A percentile compares a stretch with the other conserved stretches of the same genome.
Conservation (phyloP, 2,329 filamentous ascomycete species). For the Ophiostoma populinum region DNA sequence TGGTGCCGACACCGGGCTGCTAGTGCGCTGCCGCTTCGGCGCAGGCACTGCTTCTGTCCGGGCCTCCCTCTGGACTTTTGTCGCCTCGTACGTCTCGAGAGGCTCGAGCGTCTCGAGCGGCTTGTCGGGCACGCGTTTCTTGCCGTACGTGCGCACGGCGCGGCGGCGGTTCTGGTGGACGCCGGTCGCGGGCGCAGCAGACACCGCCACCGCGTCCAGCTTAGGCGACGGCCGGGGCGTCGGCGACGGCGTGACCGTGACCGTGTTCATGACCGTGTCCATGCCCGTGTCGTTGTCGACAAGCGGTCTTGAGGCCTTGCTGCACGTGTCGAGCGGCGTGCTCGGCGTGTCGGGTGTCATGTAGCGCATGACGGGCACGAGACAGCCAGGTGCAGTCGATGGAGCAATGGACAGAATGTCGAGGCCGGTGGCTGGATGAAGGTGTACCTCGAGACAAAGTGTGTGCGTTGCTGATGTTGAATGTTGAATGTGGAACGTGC, state of each 20-base stretch:
- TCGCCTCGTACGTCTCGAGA: too few relatives aligned
- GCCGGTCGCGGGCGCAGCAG: too few relatives aligned
- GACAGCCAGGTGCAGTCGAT: too few relatives aligned
- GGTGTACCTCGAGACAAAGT: too few relatives aligned
- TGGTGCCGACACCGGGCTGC: too few relatives aligned
- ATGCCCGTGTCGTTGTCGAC: background rate
- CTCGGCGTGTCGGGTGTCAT: slow-evolving; percentile 10
- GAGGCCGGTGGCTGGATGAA: too few relatives aligned
- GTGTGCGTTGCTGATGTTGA: background rate
- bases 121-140: slow-evolving; percentile 7
- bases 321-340: too few relatives aligned
- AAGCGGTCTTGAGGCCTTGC: too few relatives aligned
- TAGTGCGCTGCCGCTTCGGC: too few relatives aligned
- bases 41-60: too few relatives aligned
- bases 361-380: slow-evolving; percentile 5
- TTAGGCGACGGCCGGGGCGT: slow-evolving; percentile 1
- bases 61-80: too few relatives aligned
- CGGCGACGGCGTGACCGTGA: slow-evolving; percentile 2
- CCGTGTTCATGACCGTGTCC: background rate
- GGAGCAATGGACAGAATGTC: background rate
- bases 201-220: too few relatives aligned
- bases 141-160: slow-evolving; percentile 10
- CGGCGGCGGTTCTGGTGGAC: slow-evolving; percentile 5
- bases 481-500: background rate
- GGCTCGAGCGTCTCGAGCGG: background rate